Conservation (phyloP, 164 flowering plant genomes). For the Buxus sempervirens region DNA sequence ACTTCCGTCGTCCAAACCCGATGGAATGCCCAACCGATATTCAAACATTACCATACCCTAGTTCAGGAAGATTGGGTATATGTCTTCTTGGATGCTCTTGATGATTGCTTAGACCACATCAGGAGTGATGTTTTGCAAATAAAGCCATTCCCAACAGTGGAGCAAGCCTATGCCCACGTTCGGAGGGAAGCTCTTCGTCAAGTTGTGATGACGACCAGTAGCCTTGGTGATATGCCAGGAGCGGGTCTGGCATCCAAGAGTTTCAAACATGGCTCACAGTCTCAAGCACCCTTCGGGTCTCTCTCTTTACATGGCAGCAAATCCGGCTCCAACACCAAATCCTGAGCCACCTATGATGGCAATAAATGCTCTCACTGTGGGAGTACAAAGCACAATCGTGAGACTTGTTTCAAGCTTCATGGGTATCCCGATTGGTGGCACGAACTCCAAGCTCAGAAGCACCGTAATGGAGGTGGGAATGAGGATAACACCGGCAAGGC, state of each 20-base stretch:
- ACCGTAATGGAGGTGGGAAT: slow-evolving; percentile 2
- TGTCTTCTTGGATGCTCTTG: neutral
- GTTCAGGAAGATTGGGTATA: too few relatives aligned
- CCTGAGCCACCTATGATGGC: neutral
- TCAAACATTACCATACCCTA: too few relatives aligned
- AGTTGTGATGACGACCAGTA: neutral
- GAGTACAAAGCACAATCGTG: neutral
- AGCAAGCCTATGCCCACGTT: slow-evolving; percentile 11
- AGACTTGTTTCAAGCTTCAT: slow-evolving; percentile 11
- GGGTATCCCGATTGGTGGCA: slow-evolving; percentile 13
- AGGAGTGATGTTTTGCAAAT: neutral
- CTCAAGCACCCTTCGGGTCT: neutral
- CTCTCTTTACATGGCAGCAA: slow-evolving; percentile 8
- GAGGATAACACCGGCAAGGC: neutral
- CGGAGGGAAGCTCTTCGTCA: slow-evolving; percentile 1
- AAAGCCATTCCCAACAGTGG: slow-evolving; percentile 2
- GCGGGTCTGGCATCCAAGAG: slow-evolving; percentile 10
- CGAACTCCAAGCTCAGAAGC: slow-evolving; percentile 5
- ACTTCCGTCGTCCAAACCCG: too few relatives aligned
- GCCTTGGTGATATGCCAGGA: slow-evolving; percentile 7
- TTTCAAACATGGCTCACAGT: neutral
- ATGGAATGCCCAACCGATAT: too few relatives aligned
- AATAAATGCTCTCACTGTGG: slow-evolving; percentile 12
- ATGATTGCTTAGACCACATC: neutral
- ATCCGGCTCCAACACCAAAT: slow-evolving; percentile 1